A percentile compares a stretch with the other conserved stretches of the same genome.
These are phyloP conservation scores for Solanum etuberosum DNA, from an alignment of 257 asterid genomes.

Conservation along the genomic window DNA sequence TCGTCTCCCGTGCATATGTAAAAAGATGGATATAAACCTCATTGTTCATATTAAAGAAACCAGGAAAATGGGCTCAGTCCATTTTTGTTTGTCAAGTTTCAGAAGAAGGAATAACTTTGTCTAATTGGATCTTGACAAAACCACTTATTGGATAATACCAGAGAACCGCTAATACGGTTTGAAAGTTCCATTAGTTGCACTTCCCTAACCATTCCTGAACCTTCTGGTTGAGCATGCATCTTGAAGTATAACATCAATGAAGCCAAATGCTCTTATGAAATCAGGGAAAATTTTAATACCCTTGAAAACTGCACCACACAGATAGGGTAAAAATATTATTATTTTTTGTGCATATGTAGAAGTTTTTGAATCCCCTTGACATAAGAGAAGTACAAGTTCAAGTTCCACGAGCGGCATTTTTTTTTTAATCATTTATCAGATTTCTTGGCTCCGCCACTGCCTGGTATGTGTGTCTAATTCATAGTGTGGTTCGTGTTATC, in stretches of 20 bases:
- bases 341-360: background rate
- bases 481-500: background rate
- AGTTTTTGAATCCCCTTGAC: background rate
- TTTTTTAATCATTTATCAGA: background rate
- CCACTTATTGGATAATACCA: background rate
- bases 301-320: background rate
- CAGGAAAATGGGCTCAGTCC: background rate
- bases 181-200: background rate
- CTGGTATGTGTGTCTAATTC: background rate
- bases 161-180: background rate
- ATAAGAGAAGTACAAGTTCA: background rate
- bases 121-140: background rate
- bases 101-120: background rate
- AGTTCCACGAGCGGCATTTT: background rate
- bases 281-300: background rate
- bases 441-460: background rate
- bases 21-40: background rate
- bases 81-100: background rate
- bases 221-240: background rate
- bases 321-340: background rate
- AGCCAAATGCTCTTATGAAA: background rate
- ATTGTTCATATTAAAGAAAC: background rate
- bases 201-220: background rate
- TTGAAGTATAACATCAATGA: background rate
- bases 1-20: background rate